Conservation (phyloP, 2,329 filamentous ascomycete genomes). For the Pezicula rhizophila region DNA sequence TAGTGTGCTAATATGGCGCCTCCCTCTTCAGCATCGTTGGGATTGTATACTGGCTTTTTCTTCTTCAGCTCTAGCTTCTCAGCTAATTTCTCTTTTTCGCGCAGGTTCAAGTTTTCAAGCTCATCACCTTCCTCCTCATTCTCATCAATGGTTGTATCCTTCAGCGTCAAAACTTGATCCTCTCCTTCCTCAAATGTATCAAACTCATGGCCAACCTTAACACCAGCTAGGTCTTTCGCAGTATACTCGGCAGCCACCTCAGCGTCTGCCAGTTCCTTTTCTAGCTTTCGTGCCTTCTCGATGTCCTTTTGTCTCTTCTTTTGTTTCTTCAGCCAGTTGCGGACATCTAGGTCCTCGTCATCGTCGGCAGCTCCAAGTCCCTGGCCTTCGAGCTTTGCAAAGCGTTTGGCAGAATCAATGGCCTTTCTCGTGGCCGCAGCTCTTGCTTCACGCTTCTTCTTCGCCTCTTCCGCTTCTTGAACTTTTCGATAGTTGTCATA, state of each 20-base stretch:
- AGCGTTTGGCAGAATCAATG: constrained; percentile 74
- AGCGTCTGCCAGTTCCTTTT: constrained; percentile 73
- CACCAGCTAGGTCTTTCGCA: constrained; percentile 77
- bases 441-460: constrained; percentile 71
- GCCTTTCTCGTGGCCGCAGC: constrained; percentile 82
- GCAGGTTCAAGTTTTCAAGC: constrained; percentile 69
- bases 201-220: constrained; percentile 87
- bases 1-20: constrained; percentile 1
- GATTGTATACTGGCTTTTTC: constrained; percentile 83
- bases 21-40: constrained; percentile 63
- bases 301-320: constrained; percentile 96
- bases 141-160: constrained; percentile 80
- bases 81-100: constrained; percentile 64
- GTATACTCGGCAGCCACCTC: constrained; percentile 72
- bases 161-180: constrained; percentile 90
- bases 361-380: constrained; percentile 73
- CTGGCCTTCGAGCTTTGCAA: constrained; percentile 71
- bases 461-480: constrained; percentile 67
- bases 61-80: constrained; percentile 84
- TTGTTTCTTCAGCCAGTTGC: constrained; percentile 78
- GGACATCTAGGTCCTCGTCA: constrained; percentile 65
- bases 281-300: constrained; percentile 63
- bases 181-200: constrained; percentile 74
- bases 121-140: constrained; percentile 87
- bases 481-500: constrained; percentile 66